Evolutionary conservation across 1,139 yeast genomes (phyloP), one percentile per base, ranked within the genome.

Genomic region (Saccharomycopsis hybrid): DNA sequence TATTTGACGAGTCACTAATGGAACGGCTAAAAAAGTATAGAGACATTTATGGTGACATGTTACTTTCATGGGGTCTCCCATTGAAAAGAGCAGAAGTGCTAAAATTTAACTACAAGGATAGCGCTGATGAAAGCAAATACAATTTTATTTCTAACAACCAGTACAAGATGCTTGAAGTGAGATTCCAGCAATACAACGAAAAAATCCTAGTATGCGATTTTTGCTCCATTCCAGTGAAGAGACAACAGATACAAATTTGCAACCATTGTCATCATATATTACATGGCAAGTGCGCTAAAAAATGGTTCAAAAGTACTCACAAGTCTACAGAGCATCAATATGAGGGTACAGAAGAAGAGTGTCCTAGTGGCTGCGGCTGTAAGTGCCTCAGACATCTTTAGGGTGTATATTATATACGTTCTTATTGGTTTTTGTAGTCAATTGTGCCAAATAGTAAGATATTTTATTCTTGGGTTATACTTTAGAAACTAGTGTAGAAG

Each of bases 341-440:
- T 18, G 33, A 38, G 29, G 52, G 50, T 3, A 27, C 64, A 0
- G 72, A 71, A 2, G 68, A 66, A 42, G 88, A 83, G 58, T 90
- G 97, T 65, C 84, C 95, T 0, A 78, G 88, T 53, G 97, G 97
- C 0, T 90, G 97, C 67, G 96, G 96, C 0, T 90, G 97, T 61
- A 58, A 64, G 7, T 88, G 96, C 65, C 64, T 81, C 47, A 66
- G 68, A 36, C 55, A 55, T 30, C 30, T 52, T 13, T 52, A 43
- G 33, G 39, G 24, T 24, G 13, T 36, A n/a, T n/a, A 8, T 11
- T 31, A 11, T 31, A 31, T 18, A 18, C 18, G 35, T 31, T 7
- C 35, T 31, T 31, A 11, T 11, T 7, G 35, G 35, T 31, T 31
- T 7, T 7, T 31, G 35, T 31, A 31, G 18, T 18, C 18, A 18